Base-by-base conservation (phyloP, 2,329 filamentous ascomycete genomes). In the Aureobasidium sp. region DNA sequence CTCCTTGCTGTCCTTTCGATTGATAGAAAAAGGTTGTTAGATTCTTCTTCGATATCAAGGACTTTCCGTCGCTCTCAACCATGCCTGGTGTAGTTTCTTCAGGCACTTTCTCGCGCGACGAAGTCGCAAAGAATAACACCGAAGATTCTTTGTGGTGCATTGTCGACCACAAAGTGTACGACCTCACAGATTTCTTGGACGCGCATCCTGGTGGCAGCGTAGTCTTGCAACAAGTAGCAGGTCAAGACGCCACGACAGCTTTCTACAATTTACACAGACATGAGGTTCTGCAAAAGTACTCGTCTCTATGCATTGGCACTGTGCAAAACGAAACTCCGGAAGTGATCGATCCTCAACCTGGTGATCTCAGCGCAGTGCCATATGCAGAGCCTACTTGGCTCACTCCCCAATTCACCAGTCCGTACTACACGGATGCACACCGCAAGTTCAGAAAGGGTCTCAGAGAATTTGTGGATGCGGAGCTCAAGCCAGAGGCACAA, bases 201-300 rank as follows among this genome's bases (percentile, higher is more conserved):
- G 90, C 88, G 26, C 91, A 96, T 70, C 91, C 91, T 0, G 90
- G 90, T 68, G 91, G 90, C 69, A 85, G 87, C 69, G 86, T 88
- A 47, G 90, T 95, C 27, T 84, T 95, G 41, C 82, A 84, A 60
- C 90, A 96, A 75, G 84, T 93, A 52, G 91, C 89, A 34, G 91
- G 91, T 65, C 82, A 85, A 67, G 91, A 96, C 71, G 90, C 90
- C 56, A 96, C 91, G 1, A 78, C 82, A 39, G 88, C 87, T 62
- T 96, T 95, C 76, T 96, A 95, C 83, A 95, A 95, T 79, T 85
- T 96, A 59, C 91, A 96, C 77, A 82, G 91, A 29, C 90, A 96
- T 68, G 91, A 96, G 75, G 89, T 95, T n/a, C 82, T 96, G 12
- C 79, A 86, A 64, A 91, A 91, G 74, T 95, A 95, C 79, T 77